Conservation (phyloP, 1,284 basidiomycete genomes). For the Fistulinella cinereoalba region DNA sequence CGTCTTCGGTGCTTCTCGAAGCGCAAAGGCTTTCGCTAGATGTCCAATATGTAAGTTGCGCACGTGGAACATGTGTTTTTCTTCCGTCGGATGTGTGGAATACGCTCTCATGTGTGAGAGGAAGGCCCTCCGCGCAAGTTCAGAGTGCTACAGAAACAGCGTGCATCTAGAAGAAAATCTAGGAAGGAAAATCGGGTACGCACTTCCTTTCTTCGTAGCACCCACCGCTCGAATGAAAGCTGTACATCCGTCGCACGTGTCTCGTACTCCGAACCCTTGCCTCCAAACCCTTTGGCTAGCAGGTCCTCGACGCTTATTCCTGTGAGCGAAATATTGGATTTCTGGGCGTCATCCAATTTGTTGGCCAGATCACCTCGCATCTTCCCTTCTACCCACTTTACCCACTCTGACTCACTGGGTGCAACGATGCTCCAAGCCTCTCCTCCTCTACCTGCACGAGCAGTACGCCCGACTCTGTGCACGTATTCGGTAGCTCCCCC, state of each 20-base stretch:
- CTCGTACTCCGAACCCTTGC: slow-evolving; percentile 78
- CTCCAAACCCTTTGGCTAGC: slow-evolving; percentile 83
- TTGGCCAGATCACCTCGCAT: slow-evolving; percentile 56
- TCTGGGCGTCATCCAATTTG: slow-evolving; percentile 29
- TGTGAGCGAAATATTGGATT: slow-evolving; percentile 51
- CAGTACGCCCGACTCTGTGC: slow-evolving; percentile 95
- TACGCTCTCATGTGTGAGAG: slow-evolving; percentile 94
- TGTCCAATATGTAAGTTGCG: slow-evolving; percentile 94
- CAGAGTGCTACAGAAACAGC: slow-evolving; percentile 55
- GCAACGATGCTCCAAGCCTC: slow-evolving; percentile 93
- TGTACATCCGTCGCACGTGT: slow-evolving; percentile 94
- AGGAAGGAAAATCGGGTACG: slow-evolving; percentile 20
- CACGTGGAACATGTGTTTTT: slow-evolving; percentile 96
- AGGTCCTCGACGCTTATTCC: slow-evolving; percentile 70
- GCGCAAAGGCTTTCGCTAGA: slow-evolving; percentile 93
- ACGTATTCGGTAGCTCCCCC: slow-evolving; percentile 96
- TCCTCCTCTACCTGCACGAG: slow-evolving; percentile 90
- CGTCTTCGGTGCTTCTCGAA: slow-evolving; percentile 87
- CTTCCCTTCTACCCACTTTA: slow-evolving; percentile 79
- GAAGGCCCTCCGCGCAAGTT: slow-evolving; percentile 83
- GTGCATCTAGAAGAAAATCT: background rate
- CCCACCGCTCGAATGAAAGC: slow-evolving; percentile 94
- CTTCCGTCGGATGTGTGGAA: slow-evolving; percentile 92
- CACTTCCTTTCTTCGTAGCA: slow-evolving; percentile 71
- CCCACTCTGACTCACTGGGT: slow-evolving; percentile 87